Evolutionary conservation across 768 basidiomycete genomes (phyloP).

Genomic region (Lactarius quietus): DNA sequence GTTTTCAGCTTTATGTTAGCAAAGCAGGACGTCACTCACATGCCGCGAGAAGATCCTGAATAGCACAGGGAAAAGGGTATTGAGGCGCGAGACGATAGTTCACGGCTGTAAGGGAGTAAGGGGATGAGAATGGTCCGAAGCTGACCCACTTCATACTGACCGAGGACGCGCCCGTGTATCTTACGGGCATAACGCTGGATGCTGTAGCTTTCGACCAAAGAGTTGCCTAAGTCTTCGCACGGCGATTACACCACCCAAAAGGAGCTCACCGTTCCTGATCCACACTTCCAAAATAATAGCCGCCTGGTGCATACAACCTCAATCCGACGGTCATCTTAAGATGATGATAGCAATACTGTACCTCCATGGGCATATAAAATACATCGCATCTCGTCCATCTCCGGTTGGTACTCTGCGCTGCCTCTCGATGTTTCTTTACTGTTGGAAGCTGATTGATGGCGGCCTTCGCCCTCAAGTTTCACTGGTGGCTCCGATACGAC

Average conservation of each 20-base stretch:
- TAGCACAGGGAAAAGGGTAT: constrained; percentile 91
- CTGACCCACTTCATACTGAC: constrained; percentile 34
- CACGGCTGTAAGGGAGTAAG: constrained; percentile 51
- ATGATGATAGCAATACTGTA: constrained; percentile 32
- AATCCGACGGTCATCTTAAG: constrained; percentile 20
- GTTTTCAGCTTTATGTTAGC: background rate
- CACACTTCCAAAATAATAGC: constrained; percentile 81
- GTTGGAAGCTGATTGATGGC: constrained; percentile 26
- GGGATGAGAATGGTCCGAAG: constrained; percentile 13
- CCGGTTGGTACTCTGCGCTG: constrained; percentile 46
- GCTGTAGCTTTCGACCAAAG: constrained; percentile 47
- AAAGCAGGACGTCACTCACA: constrained; percentile 47
- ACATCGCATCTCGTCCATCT: constrained; percentile 83
- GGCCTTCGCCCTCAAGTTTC: constrained; percentile 14
- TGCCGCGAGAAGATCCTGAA: constrained; percentile 86
- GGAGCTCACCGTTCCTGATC: constrained; percentile 62
- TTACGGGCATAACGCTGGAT: constrained; percentile 88
- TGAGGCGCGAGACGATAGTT: constrained; percentile 91
- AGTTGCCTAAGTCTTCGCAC: background rate
- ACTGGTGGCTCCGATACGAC: constrained; percentile 2
- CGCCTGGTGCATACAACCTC: constrained; percentile 43
- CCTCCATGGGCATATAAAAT: constrained; percentile 82
- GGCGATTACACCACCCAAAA: background rate
- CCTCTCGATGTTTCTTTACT: constrained; percentile 31
- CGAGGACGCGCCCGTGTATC: constrained; percentile 86